These are phyloP conservation scores for Calonectria henricotiae DNA, from an alignment of 2,329 filamentous ascomycete genomes.

Conservation along the genomic window DNA sequence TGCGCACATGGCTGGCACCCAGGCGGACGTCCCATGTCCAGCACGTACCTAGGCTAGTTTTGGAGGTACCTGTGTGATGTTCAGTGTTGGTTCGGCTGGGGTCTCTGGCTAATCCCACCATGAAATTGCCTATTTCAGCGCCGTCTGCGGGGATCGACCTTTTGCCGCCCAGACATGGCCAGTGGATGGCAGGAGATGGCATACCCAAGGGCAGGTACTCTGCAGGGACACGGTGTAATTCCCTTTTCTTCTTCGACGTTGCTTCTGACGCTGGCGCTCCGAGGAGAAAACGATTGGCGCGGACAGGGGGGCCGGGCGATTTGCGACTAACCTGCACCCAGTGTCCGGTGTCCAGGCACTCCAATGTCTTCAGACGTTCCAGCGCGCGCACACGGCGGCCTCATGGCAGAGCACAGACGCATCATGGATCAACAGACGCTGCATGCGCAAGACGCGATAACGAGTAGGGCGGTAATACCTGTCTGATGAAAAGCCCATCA, in stretches of 20 bases:
- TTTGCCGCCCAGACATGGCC: constrained; percentile 25
- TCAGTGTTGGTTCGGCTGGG: constrained; percentile 14
- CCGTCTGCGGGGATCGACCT: constrained; percentile 24
- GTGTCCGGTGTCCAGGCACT: neutral
- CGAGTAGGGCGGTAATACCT: constrained; percentile 1
- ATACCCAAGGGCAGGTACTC: constrained; percentile 16
- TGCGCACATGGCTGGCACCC: neutral
- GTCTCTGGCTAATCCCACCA: neutral
- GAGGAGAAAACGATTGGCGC: constrained; percentile 1
- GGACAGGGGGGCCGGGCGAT: constrained; percentile 1
- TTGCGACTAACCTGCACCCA: constrained; percentile 23
- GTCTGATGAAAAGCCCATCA: neutral
- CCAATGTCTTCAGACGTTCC: constrained; percentile 17
- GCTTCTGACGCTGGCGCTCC: constrained; percentile 1
- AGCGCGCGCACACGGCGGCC: constrained; percentile 18
- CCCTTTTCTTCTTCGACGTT: constrained; percentile 12
- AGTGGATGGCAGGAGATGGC: constrained; percentile 20
- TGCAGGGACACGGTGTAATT: constrained; percentile 8
- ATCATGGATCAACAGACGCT: constrained; percentile 8
- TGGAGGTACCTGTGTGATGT: constrained; percentile 8
- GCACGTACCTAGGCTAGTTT: neutral
- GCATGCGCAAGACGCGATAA: constrained; percentile 15
- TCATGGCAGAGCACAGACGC: constrained; percentile 8
- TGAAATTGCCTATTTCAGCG: constrained; percentile 30
- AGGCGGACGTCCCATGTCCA: constrained; percentile 10